These are phyloP conservation scores for Metarhizium humberi DNA, from an alignment of 2,329 filamentous ascomycete species.

Conservation along the genomic window DNA sequence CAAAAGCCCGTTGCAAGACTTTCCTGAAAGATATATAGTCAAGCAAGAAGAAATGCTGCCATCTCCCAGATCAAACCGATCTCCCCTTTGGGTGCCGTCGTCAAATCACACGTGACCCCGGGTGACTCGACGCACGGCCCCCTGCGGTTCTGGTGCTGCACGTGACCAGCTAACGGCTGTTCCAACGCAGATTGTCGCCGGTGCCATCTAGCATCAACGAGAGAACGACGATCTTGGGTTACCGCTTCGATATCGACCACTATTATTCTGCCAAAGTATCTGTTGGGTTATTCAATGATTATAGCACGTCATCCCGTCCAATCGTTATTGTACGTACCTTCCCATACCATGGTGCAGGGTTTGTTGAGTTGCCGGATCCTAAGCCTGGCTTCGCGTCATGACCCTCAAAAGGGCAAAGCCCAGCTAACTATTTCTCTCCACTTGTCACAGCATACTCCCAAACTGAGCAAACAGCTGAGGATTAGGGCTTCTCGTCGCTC, in stretches of 20 bases:
- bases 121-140: neutral
- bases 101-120: neutral
- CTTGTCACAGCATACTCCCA: conserved; percentile 2
- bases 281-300: conserved; percentile 27
- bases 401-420: neutral
- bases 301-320: conserved; percentile 21
- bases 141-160: neutral
- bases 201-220: conserved; percentile 6
- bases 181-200: conserved; percentile 10
- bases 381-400: conserved; percentile 5
- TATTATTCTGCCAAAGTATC: conserved; percentile 30
- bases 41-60: no score
- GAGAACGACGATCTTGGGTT: conserved; percentile 7
- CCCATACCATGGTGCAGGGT: neutral
- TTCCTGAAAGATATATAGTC: neutral
- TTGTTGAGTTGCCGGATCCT: conserved; percentile 4
- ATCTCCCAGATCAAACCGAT: no score
- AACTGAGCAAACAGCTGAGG: neutral
- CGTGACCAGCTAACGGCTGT: neutral
- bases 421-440: conserved; percentile 5
- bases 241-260: conserved; percentile 23
- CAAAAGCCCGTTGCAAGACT: neutral
- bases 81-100: no score
- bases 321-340: conserved; percentile 23
- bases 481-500: neutral